These are phyloP conservation scores for Clohesyomyces aquaticus DNA, from an alignment of 495 filamentous ascomycete genomes.

Conservation along the genomic window DNA sequence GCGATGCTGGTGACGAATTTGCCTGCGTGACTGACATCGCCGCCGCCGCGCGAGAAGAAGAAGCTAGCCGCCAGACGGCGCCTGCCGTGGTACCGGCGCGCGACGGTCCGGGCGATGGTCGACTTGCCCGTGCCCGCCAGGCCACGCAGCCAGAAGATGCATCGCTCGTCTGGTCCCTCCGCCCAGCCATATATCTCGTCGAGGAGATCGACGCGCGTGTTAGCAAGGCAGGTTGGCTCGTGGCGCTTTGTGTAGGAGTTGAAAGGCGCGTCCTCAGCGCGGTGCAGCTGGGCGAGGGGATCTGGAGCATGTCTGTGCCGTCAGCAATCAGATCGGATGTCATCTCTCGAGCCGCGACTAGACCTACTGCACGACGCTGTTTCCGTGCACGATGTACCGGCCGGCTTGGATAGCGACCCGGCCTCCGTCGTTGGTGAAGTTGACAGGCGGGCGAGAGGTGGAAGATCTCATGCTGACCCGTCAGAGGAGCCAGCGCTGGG, in stretches of 20 bases:
- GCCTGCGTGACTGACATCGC: conserved; percentile 27
- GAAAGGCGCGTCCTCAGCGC: conserved; percentile 36
- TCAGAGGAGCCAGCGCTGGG: too few relatives aligned
- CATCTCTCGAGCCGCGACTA: neutral
- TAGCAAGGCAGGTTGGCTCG: conserved; percentile 31
- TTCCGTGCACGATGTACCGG: too few relatives aligned
- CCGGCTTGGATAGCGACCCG: too few relatives aligned
- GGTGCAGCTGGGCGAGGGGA: conserved; percentile 10
- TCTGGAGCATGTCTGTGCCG: neutral
- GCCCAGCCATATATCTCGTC: conserved; percentile 38
- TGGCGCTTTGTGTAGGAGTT: conserved; percentile 29
- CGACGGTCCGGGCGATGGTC: conserved; percentile 28
- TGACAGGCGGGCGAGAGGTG: too few relatives aligned
- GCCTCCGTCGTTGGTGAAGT: too few relatives aligned
- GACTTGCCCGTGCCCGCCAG: conserved; percentile 36
- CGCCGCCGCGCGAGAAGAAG: conserved; percentile 38
- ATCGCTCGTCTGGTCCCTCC: conserved; percentile 7
- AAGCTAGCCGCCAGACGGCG: conserved; percentile 40
- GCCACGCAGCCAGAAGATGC: conserved; percentile 50
- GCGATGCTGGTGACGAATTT: conserved; percentile 41
- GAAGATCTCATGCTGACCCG: too few relatives aligned
- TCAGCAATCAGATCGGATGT: neutral
- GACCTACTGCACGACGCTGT: too few relatives aligned
- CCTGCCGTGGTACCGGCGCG: conserved; percentile 8
- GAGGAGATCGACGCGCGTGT: conserved; percentile 41